Evolutionary conservation across 148 eudicot genomes (phyloP).

Genomic region (Pouteria glomerata): DNA sequence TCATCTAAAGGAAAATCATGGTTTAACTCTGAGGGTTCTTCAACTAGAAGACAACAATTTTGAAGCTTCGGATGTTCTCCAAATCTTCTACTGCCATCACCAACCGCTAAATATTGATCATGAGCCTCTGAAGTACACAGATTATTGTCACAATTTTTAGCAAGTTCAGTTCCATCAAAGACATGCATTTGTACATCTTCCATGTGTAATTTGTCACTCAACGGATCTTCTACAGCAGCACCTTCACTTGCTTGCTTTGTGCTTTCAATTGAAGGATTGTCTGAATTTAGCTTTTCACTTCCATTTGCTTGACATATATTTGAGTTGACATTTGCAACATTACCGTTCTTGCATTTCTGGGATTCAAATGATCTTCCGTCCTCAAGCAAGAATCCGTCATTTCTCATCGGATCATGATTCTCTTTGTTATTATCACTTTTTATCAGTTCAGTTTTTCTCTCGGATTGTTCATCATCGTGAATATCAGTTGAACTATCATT

Average conservation of each 20-base stretch:
- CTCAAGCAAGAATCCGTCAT: slow-evolving; percentile 9
- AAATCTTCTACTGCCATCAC: not conserved
- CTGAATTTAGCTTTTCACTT: slow-evolving; percentile 7
- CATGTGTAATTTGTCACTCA: not conserved
- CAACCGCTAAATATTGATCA: slow-evolving; percentile 3
- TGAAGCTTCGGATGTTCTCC: slow-evolving; percentile 12
- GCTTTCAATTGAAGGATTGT: not conserved
- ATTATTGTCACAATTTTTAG: not conserved
- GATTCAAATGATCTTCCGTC: slow-evolving; percentile 3
- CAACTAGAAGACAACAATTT: not conserved
- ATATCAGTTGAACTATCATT: slow-evolving; percentile 14
- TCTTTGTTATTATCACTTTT: not conserved
- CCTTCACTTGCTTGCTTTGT: slow-evolving; percentile 11
- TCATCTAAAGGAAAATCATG: slow-evolving; percentile 4
- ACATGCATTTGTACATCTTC: slow-evolving; percentile 4
- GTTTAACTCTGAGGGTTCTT: slow-evolving; percentile 2
- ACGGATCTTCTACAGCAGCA: slow-evolving; percentile 2
- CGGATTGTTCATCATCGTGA: slow-evolving; percentile 9
- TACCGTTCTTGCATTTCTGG: not conserved
- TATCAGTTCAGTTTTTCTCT: slow-evolving; percentile 2
- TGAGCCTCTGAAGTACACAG: not conserved
- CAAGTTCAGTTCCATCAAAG: not conserved
- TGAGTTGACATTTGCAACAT: not conserved
- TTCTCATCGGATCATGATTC: not conserved
- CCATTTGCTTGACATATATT: not conserved